A percentile compares a stretch with the other conserved stretches of the same genome.
phyloP scores from a whole-genome alignment of 148 eudicot genomes.

The Rheum nobile region DNA sequence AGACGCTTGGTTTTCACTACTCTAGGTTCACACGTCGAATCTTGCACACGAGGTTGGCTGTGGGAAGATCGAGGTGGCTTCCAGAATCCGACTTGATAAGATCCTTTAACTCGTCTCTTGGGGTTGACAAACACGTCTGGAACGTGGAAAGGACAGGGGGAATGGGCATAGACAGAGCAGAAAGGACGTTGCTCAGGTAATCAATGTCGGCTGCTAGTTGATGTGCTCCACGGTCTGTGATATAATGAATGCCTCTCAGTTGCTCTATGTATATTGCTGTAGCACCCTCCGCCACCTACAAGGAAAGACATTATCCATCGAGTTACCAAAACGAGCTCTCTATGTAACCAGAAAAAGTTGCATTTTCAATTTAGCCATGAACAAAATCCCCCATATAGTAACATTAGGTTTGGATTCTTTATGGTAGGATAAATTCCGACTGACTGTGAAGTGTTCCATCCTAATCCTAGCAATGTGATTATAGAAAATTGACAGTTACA shows the following conservation, averaged over 20 bases:
- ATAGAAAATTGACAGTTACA: too few relatives aligned
- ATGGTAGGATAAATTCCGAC: neutral
- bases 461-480: neutral
- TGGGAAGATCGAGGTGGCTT: slow-evolving; percentile 28
- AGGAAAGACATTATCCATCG: neutral
- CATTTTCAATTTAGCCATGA: too few relatives aligned
- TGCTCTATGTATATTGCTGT: slow-evolving; percentile 85
- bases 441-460: too few relatives aligned
- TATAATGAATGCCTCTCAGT: slow-evolving; percentile 71
- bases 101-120: slow-evolving; percentile 70
- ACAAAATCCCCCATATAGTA: too few relatives aligned
- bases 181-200: slow-evolving; percentile 79
- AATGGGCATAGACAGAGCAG: slow-evolving; percentile 83
- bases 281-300: slow-evolving; percentile 94
- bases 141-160: slow-evolving; percentile 69
- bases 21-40: slow-evolving; percentile 38
- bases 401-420: neutral
- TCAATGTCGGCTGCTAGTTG: slow-evolving; percentile 86
- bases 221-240: slow-evolving; percentile 93
- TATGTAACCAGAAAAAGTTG: neutral
- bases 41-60: slow-evolving; percentile 36
- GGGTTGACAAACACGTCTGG: slow-evolving; percentile 72
- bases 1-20: slow-evolving; percentile 5
- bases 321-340: neutral
- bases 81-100: slow-evolving; percentile 48